phyloP scores from a whole-genome alignment of 192 early-diverging fungal species.

The Coemansia sp. region DNA sequence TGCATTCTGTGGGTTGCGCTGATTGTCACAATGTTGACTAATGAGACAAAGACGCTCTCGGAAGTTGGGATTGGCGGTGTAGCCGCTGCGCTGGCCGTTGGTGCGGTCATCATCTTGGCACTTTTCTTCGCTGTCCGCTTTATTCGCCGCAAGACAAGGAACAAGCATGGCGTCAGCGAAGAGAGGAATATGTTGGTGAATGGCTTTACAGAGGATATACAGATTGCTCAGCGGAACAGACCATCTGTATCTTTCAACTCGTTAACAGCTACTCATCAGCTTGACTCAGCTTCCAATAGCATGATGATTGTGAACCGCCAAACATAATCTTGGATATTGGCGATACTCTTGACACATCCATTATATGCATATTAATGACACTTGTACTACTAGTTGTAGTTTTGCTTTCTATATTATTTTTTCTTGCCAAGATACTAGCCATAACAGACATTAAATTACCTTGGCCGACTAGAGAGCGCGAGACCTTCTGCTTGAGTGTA shows the following conservation, averaged over 20 bases:
- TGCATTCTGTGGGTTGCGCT: constrained; percentile 69
- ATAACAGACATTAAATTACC: not conserved
- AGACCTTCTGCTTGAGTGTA: not conserved
- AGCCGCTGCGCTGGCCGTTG: constrained; percentile 54
- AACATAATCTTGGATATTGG: not conserved
- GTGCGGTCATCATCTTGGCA: constrained; percentile 58
- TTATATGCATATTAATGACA: not conserved
- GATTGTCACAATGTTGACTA: constrained; percentile 65
- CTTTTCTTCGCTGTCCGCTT: constrained; percentile 54
- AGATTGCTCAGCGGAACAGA: not conserved
- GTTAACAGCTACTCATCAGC: not conserved
- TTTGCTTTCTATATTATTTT: not conserved
- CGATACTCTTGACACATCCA: not conserved
- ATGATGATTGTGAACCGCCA: not conserved
- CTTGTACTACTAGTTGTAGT: not conserved
- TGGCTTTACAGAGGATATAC: not conserved
- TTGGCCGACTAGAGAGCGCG: not conserved
- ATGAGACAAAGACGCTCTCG: constrained; percentile 37
- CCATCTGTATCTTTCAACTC: not conserved
- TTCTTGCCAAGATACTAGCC: not conserved
- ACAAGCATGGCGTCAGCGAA: not conserved
- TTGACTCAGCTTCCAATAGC: not conserved
- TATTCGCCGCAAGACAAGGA: constrained; percentile 1
- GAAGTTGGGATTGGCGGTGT: constrained; percentile 44
- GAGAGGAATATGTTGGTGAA: constrained; percentile 12